Base-by-base conservation (phyloP, 352 stramenopile species). In the Lagenidium sp. region DNA sequence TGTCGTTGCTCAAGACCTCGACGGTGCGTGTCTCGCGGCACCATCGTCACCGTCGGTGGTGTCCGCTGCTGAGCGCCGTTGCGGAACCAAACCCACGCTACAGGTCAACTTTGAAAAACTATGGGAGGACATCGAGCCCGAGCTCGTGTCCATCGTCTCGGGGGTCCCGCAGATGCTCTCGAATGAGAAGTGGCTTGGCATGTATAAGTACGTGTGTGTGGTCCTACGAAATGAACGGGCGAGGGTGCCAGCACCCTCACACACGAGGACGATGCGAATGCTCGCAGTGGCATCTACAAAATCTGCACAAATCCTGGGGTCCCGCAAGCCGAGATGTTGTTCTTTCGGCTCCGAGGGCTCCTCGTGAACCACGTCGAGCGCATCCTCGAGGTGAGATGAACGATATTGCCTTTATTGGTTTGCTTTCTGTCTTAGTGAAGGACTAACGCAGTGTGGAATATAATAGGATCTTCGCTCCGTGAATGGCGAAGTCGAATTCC, bases 21-120 rank as follows among this genome's bases (percentile, higher is more conserved):
- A 75, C 68, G 49, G 79, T 89, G 60, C 16, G 69, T 29, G 5
- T 20, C 12, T n/a, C n/a, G n/a, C n/a, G n/a, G n/a, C n/a, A n/a
- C n/a, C n/a, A n/a, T n/a, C n/a, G n/a, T n/a, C n/a, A n/a, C n/a
- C n/a, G n/a, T n/a, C n/a, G n/a, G n/a, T n/a, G n/a, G n/a, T n/a
- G n/a, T n/a, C n/a, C n/a, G n/a, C n/a, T n/a, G n/a, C n/a, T n/a
- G n/a, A n/a, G n/a, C n/a, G n/a, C n/a, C n/a, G n/a, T n/a, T n/a
- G n/a, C n/a, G n/a, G n/a, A n/a, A n/a, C n/a, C n/a, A n/a, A n/a
- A n/a, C n/a, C n/a, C n/a, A n/a, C n/a, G n/a, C n/a, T 18, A 16
- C 31, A 93, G 80, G 77, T 93, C 26, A 86, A 93, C 44, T 90
- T 93, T 57, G 80, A 93, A 46, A 71, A 71, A 46, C 59, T 88